Evolutionary conservation across 148 eudicot genomes (phyloP).

Genomic region (Chenopodium berlandieri): DNA sequence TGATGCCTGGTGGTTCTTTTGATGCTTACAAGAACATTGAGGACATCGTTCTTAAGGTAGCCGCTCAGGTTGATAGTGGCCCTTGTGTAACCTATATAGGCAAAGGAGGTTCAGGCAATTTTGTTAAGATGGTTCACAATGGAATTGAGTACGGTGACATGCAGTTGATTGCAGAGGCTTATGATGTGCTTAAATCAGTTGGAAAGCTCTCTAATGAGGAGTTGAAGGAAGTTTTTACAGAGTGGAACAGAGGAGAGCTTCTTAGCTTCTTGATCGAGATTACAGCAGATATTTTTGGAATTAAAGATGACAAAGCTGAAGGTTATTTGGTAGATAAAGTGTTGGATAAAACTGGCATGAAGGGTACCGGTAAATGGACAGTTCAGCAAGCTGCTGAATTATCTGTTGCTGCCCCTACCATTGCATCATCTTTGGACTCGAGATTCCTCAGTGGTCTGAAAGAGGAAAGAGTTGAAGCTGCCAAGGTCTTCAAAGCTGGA

Average conservation of each 20-base stretch:
- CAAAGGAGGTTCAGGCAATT: slow-evolving; percentile 83
- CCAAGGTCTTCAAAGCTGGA: slow-evolving; percentile 64
- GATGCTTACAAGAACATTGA: slow-evolving; percentile 82
- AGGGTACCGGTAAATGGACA: slow-evolving; percentile 95
- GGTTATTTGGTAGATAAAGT: slow-evolving; percentile 84
- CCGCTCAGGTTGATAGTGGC: slow-evolving; percentile 93
- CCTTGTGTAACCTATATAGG: slow-evolving; percentile 94
- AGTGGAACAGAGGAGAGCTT: slow-evolving; percentile 93
- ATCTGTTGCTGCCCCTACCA: slow-evolving; percentile 83
- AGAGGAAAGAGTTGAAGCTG: slow-evolving; percentile 78
- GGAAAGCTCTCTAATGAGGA: slow-evolving; percentile 93
- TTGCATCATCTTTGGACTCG: slow-evolving; percentile 82
- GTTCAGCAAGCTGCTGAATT: slow-evolving; percentile 95
- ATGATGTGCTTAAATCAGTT: slow-evolving; percentile 76
- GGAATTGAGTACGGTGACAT: slow-evolving; percentile 93
- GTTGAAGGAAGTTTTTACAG: slow-evolving; percentile 64
- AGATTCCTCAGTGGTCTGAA: slow-evolving; percentile 84
- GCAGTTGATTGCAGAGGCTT: slow-evolving; percentile 91
- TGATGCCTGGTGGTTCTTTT: slow-evolving; percentile 94
- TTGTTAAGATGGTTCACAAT: slow-evolving; percentile 85
- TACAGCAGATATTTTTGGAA: slow-evolving; percentile 78
- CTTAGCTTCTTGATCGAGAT: slow-evolving; percentile 82
- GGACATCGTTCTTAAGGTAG: slow-evolving; percentile 81
- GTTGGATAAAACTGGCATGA: slow-evolving; percentile 91
- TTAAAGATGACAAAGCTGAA: slow-evolving; percentile 79